Evolutionary conservation across 305 asterid species (phyloP), one percentile per base, ranked within the genome.

Genomic region (Rubia tinctorum): DNA sequence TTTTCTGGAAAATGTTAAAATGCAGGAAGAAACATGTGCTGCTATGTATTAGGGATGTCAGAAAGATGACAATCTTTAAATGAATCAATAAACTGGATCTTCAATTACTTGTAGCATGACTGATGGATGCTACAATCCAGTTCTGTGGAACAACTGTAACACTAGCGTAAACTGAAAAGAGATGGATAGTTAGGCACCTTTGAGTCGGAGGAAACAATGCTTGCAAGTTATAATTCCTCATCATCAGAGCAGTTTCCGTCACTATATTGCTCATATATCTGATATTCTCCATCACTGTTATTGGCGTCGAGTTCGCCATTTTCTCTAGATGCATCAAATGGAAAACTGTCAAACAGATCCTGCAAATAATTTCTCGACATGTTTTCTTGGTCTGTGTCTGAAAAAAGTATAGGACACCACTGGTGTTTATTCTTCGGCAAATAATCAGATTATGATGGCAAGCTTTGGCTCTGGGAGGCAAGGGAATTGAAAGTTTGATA

Each of bases 331-430:
- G 82, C 86, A 47, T 82, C 85, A 40, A 81, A 82, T 20, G 97
- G 93, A 61, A 88, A 94, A 80, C 91, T 84, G 25, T 89, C 95
- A 79, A 94, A 94, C 39, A 94, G 99, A 61, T 89, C 93, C 77
- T 90, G 99, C 64, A 94, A 90, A 81, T 87, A 89, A 79, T 79
- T 88, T 78, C 85, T 86, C 2, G 97, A 91, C 74, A 89, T 68
- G 71, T 84, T 90, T 75, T 86, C 97, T 27, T 83, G 80, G 77
- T 85, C 90, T 66, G 78, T 83, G 75, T 88, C 94, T 87, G 73
- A 69, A 55, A 65, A 18, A 77, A 63, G 84, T 81, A 75, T 76
- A 85, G 89, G 89, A 84, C 75, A 72, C 51, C 59, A 7, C 9
- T 73, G 37, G 45, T 45, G 55, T 60, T 39, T 53, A 72, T 25